Evolutionary conservation across 257 asterid species (phyloP), one percentile per base, ranked within the genome.

Genomic region (Cordia subcordata): DNA sequence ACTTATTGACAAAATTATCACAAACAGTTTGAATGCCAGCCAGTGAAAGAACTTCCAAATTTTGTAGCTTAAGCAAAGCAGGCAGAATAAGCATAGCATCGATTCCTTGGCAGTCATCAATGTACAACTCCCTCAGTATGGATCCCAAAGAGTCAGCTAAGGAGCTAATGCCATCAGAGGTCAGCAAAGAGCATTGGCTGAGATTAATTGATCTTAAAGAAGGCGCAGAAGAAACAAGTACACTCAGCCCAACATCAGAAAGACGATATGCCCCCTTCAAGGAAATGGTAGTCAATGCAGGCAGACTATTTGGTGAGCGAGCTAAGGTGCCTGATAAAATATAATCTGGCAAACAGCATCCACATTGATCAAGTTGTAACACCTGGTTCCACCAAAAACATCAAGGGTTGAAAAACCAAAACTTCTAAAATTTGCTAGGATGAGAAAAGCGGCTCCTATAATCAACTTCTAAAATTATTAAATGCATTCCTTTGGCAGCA

Each of bases 231-330:
- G 89, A 76, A 53, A 71, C 80, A 65, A 88, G 90, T 53, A 76
- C 61, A 22, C 69, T 64, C 20, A 92, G 73, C 60, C 98, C 98
- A 64, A 65, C 69, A 68, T 92, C 98, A 37, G 96, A 70, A 69
- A 92, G 88, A 45, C 96, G 94, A 77, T 85, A 92, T n/a, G 96
- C 98, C 66, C 88, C 95, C 84, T 75, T 81, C 74, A 92, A 73
- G 8, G 98, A 92, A 61, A 88, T 17, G 1, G 83, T 65, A 56
- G 90, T 70, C 71, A 92, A 66, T 55, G 83, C 79, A 60, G 94
- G 83, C 60, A 92, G 84, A 66, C 77, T 60, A 55, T 77, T 77
- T 45, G 86, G 77, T 18, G 82, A 72, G 65, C 72, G 70, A 57
- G 93, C 92, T 69, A 88, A 73, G 20, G 95, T 65, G 59, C 75